Evolutionary conservation across 306 rosid species (phyloP).

Genomic region (Trifolium dubium): DNA sequence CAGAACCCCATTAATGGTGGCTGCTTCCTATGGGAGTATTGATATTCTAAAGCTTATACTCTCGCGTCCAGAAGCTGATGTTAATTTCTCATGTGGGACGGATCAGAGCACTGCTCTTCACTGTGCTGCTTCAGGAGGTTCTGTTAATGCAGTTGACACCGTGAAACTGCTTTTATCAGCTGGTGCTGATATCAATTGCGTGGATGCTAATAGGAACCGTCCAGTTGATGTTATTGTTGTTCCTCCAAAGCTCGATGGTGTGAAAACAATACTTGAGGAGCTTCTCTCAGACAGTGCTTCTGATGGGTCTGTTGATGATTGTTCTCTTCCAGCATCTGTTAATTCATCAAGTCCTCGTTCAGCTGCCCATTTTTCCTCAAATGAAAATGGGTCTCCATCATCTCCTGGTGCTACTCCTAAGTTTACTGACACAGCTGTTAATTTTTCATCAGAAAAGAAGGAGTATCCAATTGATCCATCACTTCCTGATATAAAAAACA

Average conservation of each 20-base stretch:
- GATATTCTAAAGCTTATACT: conserved; percentile 72
- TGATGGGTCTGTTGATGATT: conserved; percentile 52
- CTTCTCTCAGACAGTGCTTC: conserved; percentile 56
- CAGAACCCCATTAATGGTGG: conserved; percentile 90
- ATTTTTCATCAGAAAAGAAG: conserved; percentile 63
- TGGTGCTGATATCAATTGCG: conserved; percentile 63
- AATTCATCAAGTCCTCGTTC: conserved; percentile 57
- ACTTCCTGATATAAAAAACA: conserved; percentile 90
- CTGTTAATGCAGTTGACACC: conserved; percentile 58
- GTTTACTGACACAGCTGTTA: conserved; percentile 52
- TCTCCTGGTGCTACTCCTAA: conserved; percentile 55
- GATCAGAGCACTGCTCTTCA: conserved; percentile 88
- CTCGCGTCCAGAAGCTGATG: conserved; percentile 55
- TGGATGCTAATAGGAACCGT: conserved; percentile 69
- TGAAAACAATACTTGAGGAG: conserved; percentile 56
- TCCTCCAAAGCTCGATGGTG: conserved; percentile 60
- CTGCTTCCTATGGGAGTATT: conserved; percentile 80
- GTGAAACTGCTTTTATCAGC: conserved; percentile 70
- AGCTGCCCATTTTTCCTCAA: conserved; percentile 53
- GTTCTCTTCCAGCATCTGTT: conserved; percentile 45
- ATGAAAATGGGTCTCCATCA: conserved; percentile 59
- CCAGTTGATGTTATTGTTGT: conserved; percentile 77
- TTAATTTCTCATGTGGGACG: conserved; percentile 66
- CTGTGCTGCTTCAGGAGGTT: conserved; percentile 90
- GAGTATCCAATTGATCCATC: conserved; percentile 92